A percentile compares a stretch with the other conserved stretches of the same genome.
Conservation (phyloP, 2,329 filamentous ascomycete species). For the Amesomyces nigricolor region DNA sequence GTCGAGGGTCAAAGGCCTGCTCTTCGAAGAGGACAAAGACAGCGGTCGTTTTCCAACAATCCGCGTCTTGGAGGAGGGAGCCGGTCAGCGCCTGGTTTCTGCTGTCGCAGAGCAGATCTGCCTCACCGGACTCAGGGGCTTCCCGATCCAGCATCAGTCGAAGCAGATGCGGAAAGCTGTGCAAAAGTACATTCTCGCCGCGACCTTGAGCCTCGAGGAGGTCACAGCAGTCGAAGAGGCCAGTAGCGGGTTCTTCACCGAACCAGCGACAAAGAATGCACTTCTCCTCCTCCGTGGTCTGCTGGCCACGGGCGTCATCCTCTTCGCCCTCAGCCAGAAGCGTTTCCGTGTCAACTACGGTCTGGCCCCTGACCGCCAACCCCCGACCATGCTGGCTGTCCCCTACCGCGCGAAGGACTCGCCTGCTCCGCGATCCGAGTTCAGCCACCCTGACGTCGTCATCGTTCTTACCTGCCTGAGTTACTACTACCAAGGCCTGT, state of each 20-base stretch:
- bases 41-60: slow-evolving; percentile 43
- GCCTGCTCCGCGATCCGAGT: slow-evolving; percentile 58
- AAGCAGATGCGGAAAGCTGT: slow-evolving; percentile 25
- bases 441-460: slow-evolving; percentile 60
- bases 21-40: slow-evolving; percentile 32
- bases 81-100: slow-evolving; percentile 29
- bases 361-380: slow-evolving; percentile 44
- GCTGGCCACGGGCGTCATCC: slow-evolving; percentile 53
- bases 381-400: slow-evolving; percentile 45
- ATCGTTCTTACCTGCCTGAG: slow-evolving; percentile 60
- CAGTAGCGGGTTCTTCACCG: slow-evolving; percentile 33
- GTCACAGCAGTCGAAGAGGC: slow-evolving; percentile 33
- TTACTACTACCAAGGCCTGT: slow-evolving; percentile 61
- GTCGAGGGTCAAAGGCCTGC: slow-evolving; percentile 42
- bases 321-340: slow-evolving; percentile 56
- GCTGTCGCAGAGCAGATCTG: slow-evolving; percentile 39
- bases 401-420: slow-evolving; percentile 60
- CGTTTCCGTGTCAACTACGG: slow-evolving; percentile 64
- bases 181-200: slow-evolving; percentile 38
- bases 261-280: slow-evolving; percentile 32
- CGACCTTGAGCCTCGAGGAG: slow-evolving; percentile 28
- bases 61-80: slow-evolving; percentile 39
- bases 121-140: slow-evolving; percentile 39
- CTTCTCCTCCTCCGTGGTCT: slow-evolving; percentile 58
- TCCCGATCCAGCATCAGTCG: slow-evolving; percentile 36